Base-by-base conservation (phyloP, 805 yeast genomes). In the Starmera amethionina region DNA sequence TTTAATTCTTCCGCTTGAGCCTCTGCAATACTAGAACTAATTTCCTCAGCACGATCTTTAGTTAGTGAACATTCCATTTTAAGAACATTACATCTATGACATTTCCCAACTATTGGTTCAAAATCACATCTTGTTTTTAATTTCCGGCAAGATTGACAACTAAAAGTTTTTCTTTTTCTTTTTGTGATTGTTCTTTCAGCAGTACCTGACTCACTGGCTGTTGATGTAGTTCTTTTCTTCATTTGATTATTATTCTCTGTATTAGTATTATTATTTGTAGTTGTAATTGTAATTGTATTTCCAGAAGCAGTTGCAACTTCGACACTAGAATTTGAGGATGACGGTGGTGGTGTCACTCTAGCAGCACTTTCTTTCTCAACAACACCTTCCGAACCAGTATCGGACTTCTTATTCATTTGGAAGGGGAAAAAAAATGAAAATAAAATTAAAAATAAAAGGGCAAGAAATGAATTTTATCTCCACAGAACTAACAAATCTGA, bases 111-210 rank as follows among this genome's bases (percentile, higher is more conserved):
- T 2, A 58, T 49, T 0, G 66, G 63, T 34, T 70, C 73, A 46
- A 64, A 68, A 42, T 72, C 78, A 52, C 83, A 77, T 42, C 79
- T 63, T 2, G 82, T 76, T 51, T 77, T 77, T 43, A 74, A 62
- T 49, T 66, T 71, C 12, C 81, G 60, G 46, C 83, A 77, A 13
- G 65, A 60, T 12, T 60, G 62, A 52, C 83, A 77, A 54, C 64
- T 73, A 31, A 61, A 65, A 0, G 62, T 64, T 45, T 55, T 68
- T 40, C 69, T 56, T 40, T 60, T 62, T 43, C 67, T 61, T 44
- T 64, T 58, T 4, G 55, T 52, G 22, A 40, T 49, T 13, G 40
- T 14, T 10, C 15, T 22, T 8, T 34, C 36, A 25, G 11, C 13
- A 6, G 22, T 38, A 14, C 7, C 35, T 11, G 34, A 16, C 30